A percentile compares a stretch with the other conserved stretches of the same genome.
phyloP scores from a whole-genome alignment of 768 basidiomycete species.

The Pisolithus tinctorius region DNA sequence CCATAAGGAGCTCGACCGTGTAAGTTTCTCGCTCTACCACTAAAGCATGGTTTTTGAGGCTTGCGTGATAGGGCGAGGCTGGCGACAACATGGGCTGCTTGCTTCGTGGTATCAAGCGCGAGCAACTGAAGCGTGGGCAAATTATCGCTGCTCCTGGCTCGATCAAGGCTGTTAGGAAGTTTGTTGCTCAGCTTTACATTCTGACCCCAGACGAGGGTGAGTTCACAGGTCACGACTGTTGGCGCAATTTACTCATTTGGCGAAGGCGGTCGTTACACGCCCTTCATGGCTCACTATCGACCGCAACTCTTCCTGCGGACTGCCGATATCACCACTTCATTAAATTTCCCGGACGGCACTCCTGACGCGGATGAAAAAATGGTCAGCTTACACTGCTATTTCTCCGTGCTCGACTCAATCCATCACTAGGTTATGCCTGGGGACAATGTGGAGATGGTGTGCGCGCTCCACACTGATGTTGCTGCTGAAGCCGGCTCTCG shows the following conservation, averaged over 20 bases:
- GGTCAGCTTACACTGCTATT: slow-evolving; percentile 35
- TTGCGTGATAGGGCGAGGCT: slow-evolving; percentile 67
- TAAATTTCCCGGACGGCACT: slow-evolving; percentile 85
- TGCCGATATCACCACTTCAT: slow-evolving; percentile 79
- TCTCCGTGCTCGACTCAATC: background rate
- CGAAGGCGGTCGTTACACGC: slow-evolving; percentile 71
- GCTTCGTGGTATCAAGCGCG: slow-evolving; percentile 94
- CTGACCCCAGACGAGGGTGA: slow-evolving; percentile 33
- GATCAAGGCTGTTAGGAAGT: slow-evolving; percentile 92
- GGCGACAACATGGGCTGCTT: slow-evolving; percentile 99
- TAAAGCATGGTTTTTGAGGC: slow-evolving; percentile 3
- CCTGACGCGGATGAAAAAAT: slow-evolving; percentile 80
- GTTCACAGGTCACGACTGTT: slow-evolving; percentile 53
- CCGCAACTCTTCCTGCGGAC: slow-evolving; percentile 96
- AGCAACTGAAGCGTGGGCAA: slow-evolving; percentile 90
- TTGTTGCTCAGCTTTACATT: slow-evolving; percentile 86
- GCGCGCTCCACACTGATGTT: slow-evolving; percentile 75
- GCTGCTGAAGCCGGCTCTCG: slow-evolving; percentile 86
- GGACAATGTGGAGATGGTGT: slow-evolving; percentile 93
- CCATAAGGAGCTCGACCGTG: slow-evolving; percentile 97
- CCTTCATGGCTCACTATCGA: slow-evolving; percentile 90
- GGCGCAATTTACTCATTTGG: slow-evolving; percentile 6
- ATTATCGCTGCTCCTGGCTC: slow-evolving; percentile 84
- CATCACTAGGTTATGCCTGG: slow-evolving; percentile 82
- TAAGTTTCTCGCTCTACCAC: slow-evolving; percentile 24